Conservation (phyloP, 2,329 filamentous ascomycete species). For the Aspergillus felis region DNA sequence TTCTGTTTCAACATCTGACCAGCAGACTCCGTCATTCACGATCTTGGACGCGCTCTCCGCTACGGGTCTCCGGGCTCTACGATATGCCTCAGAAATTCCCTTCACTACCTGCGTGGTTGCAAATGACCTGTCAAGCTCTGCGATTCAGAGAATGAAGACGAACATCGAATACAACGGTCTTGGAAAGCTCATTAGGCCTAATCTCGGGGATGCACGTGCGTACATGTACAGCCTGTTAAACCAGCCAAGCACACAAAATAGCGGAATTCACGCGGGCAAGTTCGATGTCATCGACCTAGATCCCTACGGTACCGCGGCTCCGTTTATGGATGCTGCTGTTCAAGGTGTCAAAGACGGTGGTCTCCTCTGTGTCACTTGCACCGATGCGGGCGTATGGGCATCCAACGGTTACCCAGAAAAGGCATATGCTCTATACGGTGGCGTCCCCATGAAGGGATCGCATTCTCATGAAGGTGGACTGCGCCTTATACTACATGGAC, state of each 20-base stretch:
- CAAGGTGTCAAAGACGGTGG: constrained; percentile 86
- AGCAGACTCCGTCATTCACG: constrained; percentile 55
- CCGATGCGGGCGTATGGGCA: constrained; percentile 91
- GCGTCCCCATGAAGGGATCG: constrained; percentile 76
- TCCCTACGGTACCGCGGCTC: constrained; percentile 88
- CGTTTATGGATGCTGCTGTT: constrained; percentile 86
- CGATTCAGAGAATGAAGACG: constrained; percentile 73
- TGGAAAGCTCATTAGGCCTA: constrained; percentile 65
- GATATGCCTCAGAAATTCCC: constrained; percentile 88
- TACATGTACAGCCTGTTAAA: constrained; percentile 80
- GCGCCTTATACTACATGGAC: constrained; percentile 76
- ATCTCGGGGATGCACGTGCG: constrained; percentile 75
- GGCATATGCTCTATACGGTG: constrained; percentile 88
- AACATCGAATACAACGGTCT: constrained; percentile 84
- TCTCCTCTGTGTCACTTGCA: constrained; percentile 91
- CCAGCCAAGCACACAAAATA: constrained; percentile 36
- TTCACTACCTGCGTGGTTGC: constrained; percentile 77
- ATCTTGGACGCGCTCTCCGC: constrained; percentile 94
- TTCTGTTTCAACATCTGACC: constrained; percentile 20
- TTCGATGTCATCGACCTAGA: constrained; percentile 97
- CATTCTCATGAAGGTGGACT: constrained; percentile 88
- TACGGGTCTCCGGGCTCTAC: constrained; percentile 82
- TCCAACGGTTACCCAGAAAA: constrained; percentile 94
- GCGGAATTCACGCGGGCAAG: constrained; percentile 43
- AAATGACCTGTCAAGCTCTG: constrained; percentile 79